Percentiles rank a stretch among this genome's conserved stretches.
These are phyloP conservation scores for Blastomyces percursus DNA, from an alignment of 2,329 filamentous ascomycete species.

Conservation along the genomic window DNA sequence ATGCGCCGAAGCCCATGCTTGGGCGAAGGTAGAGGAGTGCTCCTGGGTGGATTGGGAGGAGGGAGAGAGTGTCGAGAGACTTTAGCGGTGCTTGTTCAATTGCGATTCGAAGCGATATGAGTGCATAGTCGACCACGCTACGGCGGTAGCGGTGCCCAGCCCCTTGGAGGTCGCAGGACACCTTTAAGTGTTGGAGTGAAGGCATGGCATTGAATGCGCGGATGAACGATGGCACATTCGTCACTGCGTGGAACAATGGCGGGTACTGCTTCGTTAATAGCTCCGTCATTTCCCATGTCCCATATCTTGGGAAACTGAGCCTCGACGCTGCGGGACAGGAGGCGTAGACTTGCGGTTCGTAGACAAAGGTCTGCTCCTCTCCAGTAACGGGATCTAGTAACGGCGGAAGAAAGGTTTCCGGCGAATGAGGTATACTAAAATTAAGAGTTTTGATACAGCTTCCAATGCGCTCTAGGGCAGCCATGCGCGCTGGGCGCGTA, in stretches of 20 bases:
- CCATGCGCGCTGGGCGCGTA: conserved; percentile 59
- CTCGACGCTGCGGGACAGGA: conserved; percentile 50
- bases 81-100: conserved; percentile 60
- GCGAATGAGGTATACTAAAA: conserved; percentile 64
- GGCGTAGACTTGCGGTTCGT: conserved; percentile 57
- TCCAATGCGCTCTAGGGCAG: conserved; percentile 66
- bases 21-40: conserved; percentile 70
- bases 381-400: conserved; percentile 67
- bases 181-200: conserved; percentile 61
- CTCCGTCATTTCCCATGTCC: conserved; percentile 65
- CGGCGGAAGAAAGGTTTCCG: conserved; percentile 74
- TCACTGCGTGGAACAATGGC: conserved; percentile 78
- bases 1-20: conserved; percentile 60
- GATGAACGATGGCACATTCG: conserved; percentile 76
- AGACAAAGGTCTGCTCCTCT: conserved; percentile 68
- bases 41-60: conserved; percentile 62
- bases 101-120: conserved; percentile 76
- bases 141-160: conserved; percentile 60
- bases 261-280: conserved; percentile 78
- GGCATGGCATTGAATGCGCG: conserved; percentile 57
- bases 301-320: conserved; percentile 59
- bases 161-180: conserved; percentile 65
- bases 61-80: conserved; percentile 57
- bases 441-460: conserved; percentile 66
- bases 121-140: conserved; percentile 73